A percentile compares a stretch with the other conserved stretches of the same genome.
phyloP scores from a whole-genome alignment of 148 eudicot species.

The Spergularia marina region DNA sequence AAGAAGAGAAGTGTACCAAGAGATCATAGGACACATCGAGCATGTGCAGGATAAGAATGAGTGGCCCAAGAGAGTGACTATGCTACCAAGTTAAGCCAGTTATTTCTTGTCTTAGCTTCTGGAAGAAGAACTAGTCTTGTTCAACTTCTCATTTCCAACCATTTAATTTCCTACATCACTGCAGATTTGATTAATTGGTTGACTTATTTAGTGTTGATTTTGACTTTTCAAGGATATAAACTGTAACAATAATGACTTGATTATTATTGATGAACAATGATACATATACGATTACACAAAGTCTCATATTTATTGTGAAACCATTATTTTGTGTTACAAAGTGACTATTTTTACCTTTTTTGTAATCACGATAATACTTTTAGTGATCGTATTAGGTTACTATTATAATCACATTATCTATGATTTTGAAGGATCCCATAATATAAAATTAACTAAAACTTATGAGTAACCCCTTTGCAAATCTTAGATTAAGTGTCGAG shows the following conservation, averaged over 20 bases:
- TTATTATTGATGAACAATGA: background rate
- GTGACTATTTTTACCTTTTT: too few species aligned
- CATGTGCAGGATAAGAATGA: constrained; percentile 3
- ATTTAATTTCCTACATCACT: background rate
- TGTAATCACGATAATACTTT: too few species aligned
- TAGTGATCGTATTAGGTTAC: too few species aligned
- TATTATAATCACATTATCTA: too few species aligned
- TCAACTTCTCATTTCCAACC: background rate
- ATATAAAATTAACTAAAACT: too few species aligned
- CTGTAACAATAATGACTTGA: background rate
- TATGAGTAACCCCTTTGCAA: too few species aligned
- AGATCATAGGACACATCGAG: constrained; percentile 9
- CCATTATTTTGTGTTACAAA: too few species aligned
- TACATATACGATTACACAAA: too few species aligned
- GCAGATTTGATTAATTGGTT: constrained; percentile 3
- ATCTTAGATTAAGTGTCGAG: too few species aligned
- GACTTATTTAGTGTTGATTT: background rate
- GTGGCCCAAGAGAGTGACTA: background rate
- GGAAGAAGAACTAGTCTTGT: constrained; percentile 6
- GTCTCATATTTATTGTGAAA: too few species aligned
- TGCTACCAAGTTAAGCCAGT: background rate
- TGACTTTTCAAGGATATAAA: constrained; percentile 3
- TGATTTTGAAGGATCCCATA: too few species aligned
- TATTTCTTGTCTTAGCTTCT: background rate
- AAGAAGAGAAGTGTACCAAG: background rate